phyloP scores from a whole-genome alignment of 495 filamentous ascomycete species.

The Parachaetomium inaequale region DNA sequence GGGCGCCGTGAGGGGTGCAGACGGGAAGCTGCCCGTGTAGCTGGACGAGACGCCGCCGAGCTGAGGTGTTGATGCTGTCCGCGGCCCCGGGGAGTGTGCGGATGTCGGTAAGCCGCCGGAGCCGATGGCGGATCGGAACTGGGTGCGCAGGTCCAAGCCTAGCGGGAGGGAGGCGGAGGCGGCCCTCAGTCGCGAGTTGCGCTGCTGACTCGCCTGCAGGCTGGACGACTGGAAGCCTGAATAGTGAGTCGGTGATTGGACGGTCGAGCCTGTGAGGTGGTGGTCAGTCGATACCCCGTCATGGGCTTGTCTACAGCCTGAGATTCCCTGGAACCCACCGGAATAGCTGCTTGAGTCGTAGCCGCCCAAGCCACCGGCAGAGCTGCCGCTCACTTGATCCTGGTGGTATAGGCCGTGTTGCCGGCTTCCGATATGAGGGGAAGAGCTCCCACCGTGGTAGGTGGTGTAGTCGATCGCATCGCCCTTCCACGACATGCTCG shows the following conservation, averaged over 20 bases:
- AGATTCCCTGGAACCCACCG: conserved; percentile 36
- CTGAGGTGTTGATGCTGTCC: conserved; percentile 39
- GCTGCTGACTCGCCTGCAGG: conserved; percentile 42
- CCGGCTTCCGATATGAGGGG: conserved; percentile 43
- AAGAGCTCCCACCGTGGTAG: conserved; percentile 41
- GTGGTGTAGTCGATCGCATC: conserved; percentile 55
- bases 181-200: conserved; percentile 44
- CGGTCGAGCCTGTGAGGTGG: conserved; percentile 36
- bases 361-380: conserved; percentile 32
- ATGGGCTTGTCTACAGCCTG: neutral
- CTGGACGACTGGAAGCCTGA: conserved; percentile 37
- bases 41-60: conserved; percentile 40
- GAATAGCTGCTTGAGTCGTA: conserved; percentile 53
- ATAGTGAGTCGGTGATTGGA: conserved; percentile 49
- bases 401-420: conserved; percentile 39
- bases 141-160: conserved; percentile 45
- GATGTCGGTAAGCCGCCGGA: conserved; percentile 39
- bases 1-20: conserved; percentile 51
- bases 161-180: conserved; percentile 47
- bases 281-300: neutral
- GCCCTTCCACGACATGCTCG: conserved; percentile 61
- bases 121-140: conserved; percentile 45
- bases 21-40: conserved; percentile 51
- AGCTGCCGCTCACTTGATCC: conserved; percentile 26
- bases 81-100: conserved; percentile 37